phyloP scores from a whole-genome alignment of 139 green algal species.

The Volvox africanus region DNA sequence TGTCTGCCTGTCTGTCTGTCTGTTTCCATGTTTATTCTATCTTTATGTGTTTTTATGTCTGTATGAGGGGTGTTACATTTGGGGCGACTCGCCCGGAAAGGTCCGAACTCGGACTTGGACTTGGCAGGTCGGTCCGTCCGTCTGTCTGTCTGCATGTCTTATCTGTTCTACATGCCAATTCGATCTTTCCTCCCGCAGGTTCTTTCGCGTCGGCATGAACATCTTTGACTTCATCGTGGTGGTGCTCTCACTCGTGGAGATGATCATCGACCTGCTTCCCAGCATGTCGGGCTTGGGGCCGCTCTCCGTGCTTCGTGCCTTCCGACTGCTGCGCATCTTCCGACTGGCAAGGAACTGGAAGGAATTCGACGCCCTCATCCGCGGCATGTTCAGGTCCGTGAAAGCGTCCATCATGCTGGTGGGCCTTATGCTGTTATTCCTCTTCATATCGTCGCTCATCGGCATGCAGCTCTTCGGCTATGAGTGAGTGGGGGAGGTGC shows the following conservation, averaged over 20 bases:
- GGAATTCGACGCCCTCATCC: conserved; percentile 80
- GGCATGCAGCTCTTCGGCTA: conserved; percentile 78
- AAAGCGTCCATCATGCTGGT: conserved; percentile 71
- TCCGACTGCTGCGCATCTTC: conserved; percentile 83
- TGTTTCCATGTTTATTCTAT: too few species aligned
- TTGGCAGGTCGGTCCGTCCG: too few species aligned
- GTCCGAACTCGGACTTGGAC: too few species aligned
- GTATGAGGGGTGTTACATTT: too few species aligned
- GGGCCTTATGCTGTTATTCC: conserved; percentile 78
- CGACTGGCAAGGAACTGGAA: conserved; percentile 75
- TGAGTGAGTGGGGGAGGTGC: not conserved
- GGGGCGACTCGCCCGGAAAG: too few species aligned
- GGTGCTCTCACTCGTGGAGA: conserved; percentile 73
- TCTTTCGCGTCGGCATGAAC: conserved; percentile 74
- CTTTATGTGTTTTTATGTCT: too few species aligned
- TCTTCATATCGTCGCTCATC: conserved; percentile 80
- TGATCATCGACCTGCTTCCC: conserved; percentile 72
- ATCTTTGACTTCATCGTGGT: conserved; percentile 77
- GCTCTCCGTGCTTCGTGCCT: conserved; percentile 77
- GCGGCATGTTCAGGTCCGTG: conserved; percentile 70
- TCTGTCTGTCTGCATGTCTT: too few species aligned
- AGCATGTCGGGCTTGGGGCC: conserved; percentile 56
- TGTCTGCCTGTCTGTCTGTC: too few species aligned
- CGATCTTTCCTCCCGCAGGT: conserved; percentile 35
- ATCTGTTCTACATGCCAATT: too few species aligned